Conservation (phyloP, 345 rosid species). For the Dipteronia sinensis region DNA sequence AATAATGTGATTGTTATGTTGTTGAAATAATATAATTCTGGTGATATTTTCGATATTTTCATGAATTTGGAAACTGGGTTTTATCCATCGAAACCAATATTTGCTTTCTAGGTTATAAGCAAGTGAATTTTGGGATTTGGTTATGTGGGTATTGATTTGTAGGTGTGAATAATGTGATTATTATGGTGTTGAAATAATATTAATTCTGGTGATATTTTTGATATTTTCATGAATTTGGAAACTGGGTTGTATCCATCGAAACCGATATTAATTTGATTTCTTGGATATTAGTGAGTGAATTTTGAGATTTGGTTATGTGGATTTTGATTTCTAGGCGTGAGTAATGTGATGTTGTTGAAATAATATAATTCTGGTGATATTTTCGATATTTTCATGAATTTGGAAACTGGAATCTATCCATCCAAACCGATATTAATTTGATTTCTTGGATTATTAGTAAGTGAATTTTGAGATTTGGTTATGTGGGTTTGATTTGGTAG, state of each 20-base stretch:
- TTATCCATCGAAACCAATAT: no score
- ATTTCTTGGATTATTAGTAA: background rate
- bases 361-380: no score
- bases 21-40: no score
- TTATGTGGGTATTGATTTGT: constrained; percentile 9
- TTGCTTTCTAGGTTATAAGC: background rate
- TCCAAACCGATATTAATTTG: no score
- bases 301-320: constrained; percentile 9
- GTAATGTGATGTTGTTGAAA: constrained; percentile 32
- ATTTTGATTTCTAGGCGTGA: constrained; percentile 41
- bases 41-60: no score
- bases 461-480: constrained; percentile 8
- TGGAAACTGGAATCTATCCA: no score
- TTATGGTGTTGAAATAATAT: constrained; percentile 11
- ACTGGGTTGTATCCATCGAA: no score
- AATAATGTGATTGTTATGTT: constrained; percentile 48
- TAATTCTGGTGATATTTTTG: no score
- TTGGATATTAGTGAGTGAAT: background rate
- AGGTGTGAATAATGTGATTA: constrained; percentile 61
- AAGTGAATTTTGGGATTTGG: background rate
- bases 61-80: no score
- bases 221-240: no score
- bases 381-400: no score
- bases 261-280: no score
- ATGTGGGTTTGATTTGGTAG: constrained; percentile 28